Evolutionary conservation across 2,329 filamentous ascomycete species (phyloP).

Genomic region (Cercospora canescens): DNA sequence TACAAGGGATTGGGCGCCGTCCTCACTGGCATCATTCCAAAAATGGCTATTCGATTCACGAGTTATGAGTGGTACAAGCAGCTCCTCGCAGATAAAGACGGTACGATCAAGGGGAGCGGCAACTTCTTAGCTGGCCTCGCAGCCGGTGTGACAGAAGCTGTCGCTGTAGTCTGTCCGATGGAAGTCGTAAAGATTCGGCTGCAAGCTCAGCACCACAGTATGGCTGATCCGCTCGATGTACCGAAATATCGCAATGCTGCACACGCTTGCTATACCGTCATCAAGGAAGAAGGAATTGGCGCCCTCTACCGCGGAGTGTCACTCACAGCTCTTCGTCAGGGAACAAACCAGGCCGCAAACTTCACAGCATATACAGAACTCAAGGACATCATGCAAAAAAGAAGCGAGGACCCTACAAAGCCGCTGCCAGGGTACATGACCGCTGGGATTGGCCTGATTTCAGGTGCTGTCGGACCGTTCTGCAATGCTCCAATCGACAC

Average conservation of each 20-base stretch:
- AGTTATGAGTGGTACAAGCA: constrained; percentile 97
- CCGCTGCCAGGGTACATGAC: constrained; percentile 87
- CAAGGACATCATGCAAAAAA: constrained; percentile 72
- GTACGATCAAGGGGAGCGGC: constrained; percentile 65
- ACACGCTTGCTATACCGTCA: constrained; percentile 77
- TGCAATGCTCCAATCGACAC: constrained; percentile 98
- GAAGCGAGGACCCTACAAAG: constrained; percentile 67
- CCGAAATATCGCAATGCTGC: constrained; percentile 98
- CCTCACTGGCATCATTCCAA: constrained; percentile 92
- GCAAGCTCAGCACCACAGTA: constrained; percentile 95
- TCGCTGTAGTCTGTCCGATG: constrained; percentile 96
- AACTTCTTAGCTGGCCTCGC: constrained; percentile 84
- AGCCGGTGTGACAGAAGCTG: constrained; percentile 93
- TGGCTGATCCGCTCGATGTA: constrained; percentile 93
- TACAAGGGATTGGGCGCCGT: constrained; percentile 99
- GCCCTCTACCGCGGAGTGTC: constrained; percentile 92
- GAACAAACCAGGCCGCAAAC: constrained; percentile 96
- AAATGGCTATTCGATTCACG: constrained; percentile 99
- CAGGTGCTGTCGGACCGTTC: constrained; percentile 91
- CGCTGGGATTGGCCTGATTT: constrained; percentile 83
- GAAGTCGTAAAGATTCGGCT: constrained; percentile 98
- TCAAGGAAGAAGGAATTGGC: constrained; percentile 85
- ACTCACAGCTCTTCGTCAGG: constrained; percentile 89
- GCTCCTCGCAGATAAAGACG: constrained; percentile 67
- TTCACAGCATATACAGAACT: constrained; percentile 97